phyloP scores from a whole-genome alignment of 257 asterid species.

The Cinchona pubescens region DNA sequence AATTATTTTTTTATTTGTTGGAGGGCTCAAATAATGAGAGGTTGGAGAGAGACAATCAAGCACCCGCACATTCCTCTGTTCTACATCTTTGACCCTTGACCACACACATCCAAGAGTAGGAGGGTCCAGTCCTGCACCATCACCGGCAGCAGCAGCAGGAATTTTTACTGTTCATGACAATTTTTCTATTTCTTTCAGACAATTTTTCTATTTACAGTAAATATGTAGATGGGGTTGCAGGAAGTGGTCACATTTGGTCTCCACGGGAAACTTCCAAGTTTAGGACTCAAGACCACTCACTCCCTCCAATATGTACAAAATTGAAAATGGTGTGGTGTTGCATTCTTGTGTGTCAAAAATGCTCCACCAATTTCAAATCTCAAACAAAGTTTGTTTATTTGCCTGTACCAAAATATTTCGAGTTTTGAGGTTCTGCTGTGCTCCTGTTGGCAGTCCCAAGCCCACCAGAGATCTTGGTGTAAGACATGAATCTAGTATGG shows the following conservation, averaged over 20 bases:
- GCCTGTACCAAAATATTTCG: conserved; percentile 22
- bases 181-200: background rate
- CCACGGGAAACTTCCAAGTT: conserved; percentile 14
- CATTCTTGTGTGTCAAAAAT: background rate
- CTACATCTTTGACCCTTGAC: conserved; percentile 78
- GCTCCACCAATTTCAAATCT: conserved; percentile 23
- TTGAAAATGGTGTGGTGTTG: background rate
- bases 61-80: conserved; percentile 57
- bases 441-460: conserved; percentile 20
- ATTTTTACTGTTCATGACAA: background rate
- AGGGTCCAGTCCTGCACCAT: too few species aligned
- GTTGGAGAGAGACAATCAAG: conserved; percentile 31
- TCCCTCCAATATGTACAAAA: background rate
- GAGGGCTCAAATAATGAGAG: conserved; percentile 18
- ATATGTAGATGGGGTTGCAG: background rate
- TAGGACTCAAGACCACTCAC: conserved; percentile 2
- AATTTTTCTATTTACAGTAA: background rate
- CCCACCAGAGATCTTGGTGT: background rate
- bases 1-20: too few species aligned
- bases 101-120: conserved; percentile 6
- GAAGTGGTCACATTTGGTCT: conserved; percentile 1
- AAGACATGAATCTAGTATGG: too few species aligned
- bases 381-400: background rate
- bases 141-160: background rate
- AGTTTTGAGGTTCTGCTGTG: background rate